Evolutionary conservation across 805 yeast species (phyloP), one percentile per base, ranked within the genome.

Genomic region (Starmerella davenportii): DNA sequence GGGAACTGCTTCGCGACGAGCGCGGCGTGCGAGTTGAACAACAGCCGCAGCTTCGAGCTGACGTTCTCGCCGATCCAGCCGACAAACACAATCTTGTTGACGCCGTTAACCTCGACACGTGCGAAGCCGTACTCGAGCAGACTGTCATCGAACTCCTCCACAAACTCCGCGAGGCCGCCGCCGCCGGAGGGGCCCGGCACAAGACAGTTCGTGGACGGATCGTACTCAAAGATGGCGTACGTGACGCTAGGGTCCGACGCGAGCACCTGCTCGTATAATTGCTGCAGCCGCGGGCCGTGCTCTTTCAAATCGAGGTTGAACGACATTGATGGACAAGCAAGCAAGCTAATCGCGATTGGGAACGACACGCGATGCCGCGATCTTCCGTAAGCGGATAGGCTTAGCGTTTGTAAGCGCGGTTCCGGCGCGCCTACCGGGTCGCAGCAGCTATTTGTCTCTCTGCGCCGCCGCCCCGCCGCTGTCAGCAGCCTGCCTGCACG

Each of bases 31-130:
- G 66, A 54, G 45, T 56, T 60, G 53, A 63, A 63, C 38, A 57
- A 58, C n/a, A 64, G 63, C 43, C 64, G 60, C 35, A 55, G 54
- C 30, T 59, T 56, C 38, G 57, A 61, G 18, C 95, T 93, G 18
- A 93, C 85, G 40, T 87, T 80, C 58, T 90, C 96, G 5, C 98
- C 98, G 34, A 60, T 63, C 95, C 95, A 87, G 37, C 95, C 96
- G 29, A 90, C 66, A 35, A 90, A 64, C 24, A 87, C 69, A 47
- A 80, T 65, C 63, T 90, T 90, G 52, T 72, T 70, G 27, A 90
- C 85, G n/a, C 90, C 92, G 40, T 87, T 87, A 40, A 87, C 93
- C 41, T 74, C 72, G 35, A 87, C 81, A 39, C 93, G 72, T 30
- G 81, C 79, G 42, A 90, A 66, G 30, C 96, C 98, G 52, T 76